A percentile compares a stretch with the other conserved stretches of the same genome.
phyloP scores from a whole-genome alignment of 192 early-diverging fungal genomes.

The Rhizophagus sp. region DNA sequence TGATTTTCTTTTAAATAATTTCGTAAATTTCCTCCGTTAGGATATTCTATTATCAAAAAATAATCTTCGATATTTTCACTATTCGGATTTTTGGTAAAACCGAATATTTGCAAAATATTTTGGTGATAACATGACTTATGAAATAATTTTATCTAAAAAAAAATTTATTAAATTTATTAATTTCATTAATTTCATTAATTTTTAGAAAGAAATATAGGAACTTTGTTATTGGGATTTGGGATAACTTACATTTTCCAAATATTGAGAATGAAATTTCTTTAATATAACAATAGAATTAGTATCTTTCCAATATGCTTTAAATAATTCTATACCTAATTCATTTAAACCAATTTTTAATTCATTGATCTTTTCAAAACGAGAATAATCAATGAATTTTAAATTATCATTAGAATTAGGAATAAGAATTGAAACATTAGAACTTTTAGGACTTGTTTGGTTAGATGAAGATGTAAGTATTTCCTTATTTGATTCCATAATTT shows the following conservation, averaged over 20 bases:
- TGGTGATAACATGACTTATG: not conserved
- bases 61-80: not conserved
- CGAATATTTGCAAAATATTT: not conserved
- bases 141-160: slow-evolving; percentile 7
- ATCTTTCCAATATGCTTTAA: not conserved
- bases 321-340: not conserved
- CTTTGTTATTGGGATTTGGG: too few species aligned
- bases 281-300: not conserved
- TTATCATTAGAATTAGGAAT: not conserved
- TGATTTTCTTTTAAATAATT: not conserved
- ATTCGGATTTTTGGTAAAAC: not conserved
- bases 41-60: slow-evolving; percentile 15
- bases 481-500: not conserved
- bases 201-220: too few species aligned
- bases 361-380: not conserved
- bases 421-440: not conserved
- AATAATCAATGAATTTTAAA: not conserved
- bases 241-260: not conserved
- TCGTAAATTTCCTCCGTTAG: slow-evolving; percentile 1
- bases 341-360: not conserved
- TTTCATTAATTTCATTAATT: too few species aligned
- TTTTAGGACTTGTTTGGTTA: not conserved
- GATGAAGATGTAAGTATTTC: not conserved
- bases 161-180: too few species aligned
- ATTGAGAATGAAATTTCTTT: not conserved